Base-by-base conservation (phyloP, 257 asterid species). In the Nicotiana otophora region DNA sequence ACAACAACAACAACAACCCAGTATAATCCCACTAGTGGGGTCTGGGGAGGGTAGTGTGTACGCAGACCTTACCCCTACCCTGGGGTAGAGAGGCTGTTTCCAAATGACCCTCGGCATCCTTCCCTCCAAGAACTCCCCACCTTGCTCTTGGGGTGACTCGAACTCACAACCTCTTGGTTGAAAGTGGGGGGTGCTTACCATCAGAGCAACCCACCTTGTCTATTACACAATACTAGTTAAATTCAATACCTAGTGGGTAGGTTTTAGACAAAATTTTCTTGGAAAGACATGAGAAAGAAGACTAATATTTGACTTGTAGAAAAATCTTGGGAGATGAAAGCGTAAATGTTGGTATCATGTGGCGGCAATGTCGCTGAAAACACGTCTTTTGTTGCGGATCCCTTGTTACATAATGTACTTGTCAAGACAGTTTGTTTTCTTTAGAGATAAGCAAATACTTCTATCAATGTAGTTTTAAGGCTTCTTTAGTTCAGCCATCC, bases 401-500 rank as follows among this genome's bases (percentile, higher is more conserved):
- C 74, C 42, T 51, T 48, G 19, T 63, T 26, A 48, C 23, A 26
- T 42, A 42, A 42, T 74, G 63, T 14, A 46, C 42, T 48, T 26
- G 80, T 51, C 20, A 7, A 10, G 11, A 36, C 46, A 12, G n/a
- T 46, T 70, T 68, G 46, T 5, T 60, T 64, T 28, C 80, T 75
- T 75, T 75, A 75, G 1, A 75, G 64, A 75, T 28, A 28, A 28
- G 80, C 46, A 75, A 51, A 75, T 51, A 75, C 46, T 75, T 16
- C 61, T 74, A 48, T 74, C 80, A 48, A 48, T 28, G 46, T 51
- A 9, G 28, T 75, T 36, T n/a, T 68, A 34, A 8, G 5, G 76
- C 14, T 28, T 2, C 78, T 82, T 85, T 81, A 70, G 90, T 77
- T 87, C 87, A 86, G 76, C 84, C 85, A 83, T 90, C 89, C 89